A percentile compares a stretch with the other conserved stretches of the same genome.
phyloP scores from a whole-genome alignment of 2,329 filamentous ascomycete genomes.

The Purpureocillium takamizusanense region DNA sequence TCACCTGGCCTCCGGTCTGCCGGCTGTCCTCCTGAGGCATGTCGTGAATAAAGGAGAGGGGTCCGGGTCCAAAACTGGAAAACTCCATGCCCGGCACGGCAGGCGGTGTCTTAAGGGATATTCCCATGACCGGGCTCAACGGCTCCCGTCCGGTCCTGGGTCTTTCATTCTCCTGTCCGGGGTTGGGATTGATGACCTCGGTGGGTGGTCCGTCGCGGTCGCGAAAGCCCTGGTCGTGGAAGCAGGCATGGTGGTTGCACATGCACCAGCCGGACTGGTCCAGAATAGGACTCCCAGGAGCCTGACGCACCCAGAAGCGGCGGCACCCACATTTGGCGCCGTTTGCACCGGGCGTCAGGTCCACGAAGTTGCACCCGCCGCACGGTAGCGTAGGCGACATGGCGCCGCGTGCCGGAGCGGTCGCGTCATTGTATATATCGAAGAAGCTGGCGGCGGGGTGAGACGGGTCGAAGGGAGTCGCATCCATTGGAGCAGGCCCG shows the following conservation, averaged over 20 bases:
- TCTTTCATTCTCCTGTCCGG: conserved; percentile 44
- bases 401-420: conserved; percentile 13
- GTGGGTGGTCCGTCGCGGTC: conserved; percentile 13
- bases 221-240: conserved; percentile 39
- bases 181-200: conserved; percentile 10
- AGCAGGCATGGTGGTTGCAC: conserved; percentile 56
- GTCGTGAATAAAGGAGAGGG: conserved; percentile 25
- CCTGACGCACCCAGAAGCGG: conserved; percentile 46
- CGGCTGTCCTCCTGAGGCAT: conserved; percentile 16
- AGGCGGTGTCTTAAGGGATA: conserved; percentile 30
- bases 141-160: conserved; percentile 39
- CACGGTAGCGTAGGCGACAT: conserved; percentile 31
- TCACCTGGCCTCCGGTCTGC: conserved; percentile 14
- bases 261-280: conserved; percentile 47
- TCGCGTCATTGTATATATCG: conserved; percentile 45
- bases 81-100: conserved; percentile 31
- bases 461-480: conserved; percentile 36
- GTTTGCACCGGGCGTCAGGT: conserved; percentile 40
- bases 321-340: conserved; percentile 50
- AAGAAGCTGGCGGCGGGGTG: conserved; percentile 37
- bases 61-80: conserved; percentile 21
- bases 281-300: conserved; percentile 20
- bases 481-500: conserved; percentile 36
- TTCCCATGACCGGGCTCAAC: conserved; percentile 43
- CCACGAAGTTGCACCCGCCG: conserved; percentile 50